Conservation (phyloP, 345 rosid genomes). For the Abelmoschus esculentus region DNA sequence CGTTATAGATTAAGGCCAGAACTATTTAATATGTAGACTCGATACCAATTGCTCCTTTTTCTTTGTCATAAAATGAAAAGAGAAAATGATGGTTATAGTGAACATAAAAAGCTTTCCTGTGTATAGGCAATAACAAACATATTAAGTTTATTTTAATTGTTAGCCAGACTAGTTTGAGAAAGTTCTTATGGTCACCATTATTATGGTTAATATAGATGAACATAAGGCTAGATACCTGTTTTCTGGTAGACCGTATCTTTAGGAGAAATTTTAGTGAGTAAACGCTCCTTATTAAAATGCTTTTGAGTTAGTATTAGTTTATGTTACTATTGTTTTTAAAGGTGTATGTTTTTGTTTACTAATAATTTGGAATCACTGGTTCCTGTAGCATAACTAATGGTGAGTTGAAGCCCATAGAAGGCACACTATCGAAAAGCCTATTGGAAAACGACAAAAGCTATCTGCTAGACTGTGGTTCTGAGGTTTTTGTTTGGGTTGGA, state of each 20-base stretch:
- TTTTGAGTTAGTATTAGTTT: constrained; percentile 8
- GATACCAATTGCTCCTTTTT: too few species aligned
- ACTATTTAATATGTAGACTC: background rate
- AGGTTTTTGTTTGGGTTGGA: constrained; percentile 95
- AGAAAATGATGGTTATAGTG: too few species aligned
- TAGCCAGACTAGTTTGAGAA: too few species aligned
- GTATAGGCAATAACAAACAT: too few species aligned
- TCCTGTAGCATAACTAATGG: constrained; percentile 56
- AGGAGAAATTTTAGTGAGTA: background rate
- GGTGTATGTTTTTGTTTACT: background rate
- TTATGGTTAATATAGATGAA: background rate
- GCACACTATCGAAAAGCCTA: constrained; percentile 64
- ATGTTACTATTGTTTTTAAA: constrained; percentile 19
- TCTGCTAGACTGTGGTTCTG: constrained; percentile 70
- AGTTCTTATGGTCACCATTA: too few species aligned
- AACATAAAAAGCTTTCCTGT: too few species aligned
- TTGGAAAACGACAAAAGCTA: constrained; percentile 81
- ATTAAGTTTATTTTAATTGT: too few species aligned
- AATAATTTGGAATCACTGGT: background rate
- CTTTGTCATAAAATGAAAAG: too few species aligned
- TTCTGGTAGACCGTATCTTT: background rate
- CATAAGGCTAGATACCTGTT: background rate
- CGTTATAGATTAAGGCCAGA: background rate
- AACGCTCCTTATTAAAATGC: background rate
- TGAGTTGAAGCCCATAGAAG: constrained; percentile 49